Base-by-base conservation (phyloP, 108 stramenopile species). In the Pseudonitzschia delicatissima region DNA sequence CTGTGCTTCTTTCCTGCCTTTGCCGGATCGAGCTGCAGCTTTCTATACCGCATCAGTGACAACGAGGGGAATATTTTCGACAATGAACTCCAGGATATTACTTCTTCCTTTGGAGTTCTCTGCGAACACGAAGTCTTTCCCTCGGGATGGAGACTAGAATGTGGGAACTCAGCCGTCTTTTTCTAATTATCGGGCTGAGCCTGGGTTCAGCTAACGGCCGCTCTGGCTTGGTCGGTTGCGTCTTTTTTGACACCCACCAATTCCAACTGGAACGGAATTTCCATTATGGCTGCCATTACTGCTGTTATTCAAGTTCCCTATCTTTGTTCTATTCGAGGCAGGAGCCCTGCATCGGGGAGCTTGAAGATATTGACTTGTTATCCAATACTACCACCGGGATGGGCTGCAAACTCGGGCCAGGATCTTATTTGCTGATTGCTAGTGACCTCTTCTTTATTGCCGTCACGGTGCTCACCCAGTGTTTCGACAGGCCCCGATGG, bases 391-490 rank as follows among this genome's bases (percentile, higher is more conserved):
- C 15, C 26, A 28, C 12, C 62, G 62, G 18, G n/a, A 33, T 18
- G 57, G 53, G 18, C 23, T 80, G 79, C 45, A 17, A 21, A 15
- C 29, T 80, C 33, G 74, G 73, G n/a, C 45, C 52, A 6, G 79
- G 73, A 3, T 48, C 67, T 53, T 69, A 50, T 32, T 15, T 74
- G 17, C 37, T 74, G 27, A 71, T 69, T 25, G 58, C 45, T 0
- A 69, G 72, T 36, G 69, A 59, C 40, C 33, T 71, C 13, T 40
- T 74, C 13, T 80, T 68, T 68, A 45, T 74, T 0, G 32, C 65
- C 25, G 66, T 71, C 25, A 70, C 68, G 1, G 18, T 74, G 36
- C 52, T 64, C 33, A 80, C 79, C 0, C 79, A 80, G 45, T 71
- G 60, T 35, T 29, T 74, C 40, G 79, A 80, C 62, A 51, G 61